Base-by-base conservation (phyloP, 495 filamentous ascomycete genomes). In the Aspergillus panamensis region DNA sequence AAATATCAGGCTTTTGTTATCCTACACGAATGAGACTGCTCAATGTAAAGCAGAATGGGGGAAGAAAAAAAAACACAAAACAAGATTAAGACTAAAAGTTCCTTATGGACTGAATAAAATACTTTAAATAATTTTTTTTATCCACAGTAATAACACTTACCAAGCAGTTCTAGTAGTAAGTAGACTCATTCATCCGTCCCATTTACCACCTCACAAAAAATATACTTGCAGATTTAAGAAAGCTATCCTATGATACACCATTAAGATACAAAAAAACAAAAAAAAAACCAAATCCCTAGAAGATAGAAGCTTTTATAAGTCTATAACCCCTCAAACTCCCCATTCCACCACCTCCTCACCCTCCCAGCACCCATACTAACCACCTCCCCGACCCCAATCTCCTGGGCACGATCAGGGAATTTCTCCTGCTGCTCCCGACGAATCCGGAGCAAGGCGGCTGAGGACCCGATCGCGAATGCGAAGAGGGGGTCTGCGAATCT, bases 401-500 rank as follows among this genome's bases (percentile, higher is more conserved):
- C 62, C 17, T 66, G 56, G 12, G 67, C 68, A 19, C 61, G 59
- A 44, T 74, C 73, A 12, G 70, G 67, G 29, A 65, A 57, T 59
- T 78, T 75, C 58, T 89, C 89, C 59, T 80, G 84, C 67, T 94
- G 88, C 66, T 97, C 94, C 21, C 92, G 88, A 62, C 86, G 88
- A 69, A 98, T 70, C 60, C 73, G 71, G 44, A 79, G 53, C 61
- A 77, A 44, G 69, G 82, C 52, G 74, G 88, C 58, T 74, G 87
- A 48, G 77, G 82, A 10, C 79, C 87, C 94, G 66, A 97, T 93
- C 51, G 82, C 71, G 40, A 96, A 59, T 40, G 91, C 94, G 68
- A 97, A 98, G 60, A 96, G 65, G 17, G 93, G 94, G 66, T 98
- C 94, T 19, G 82, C 84, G 48, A 83, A 64, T 69, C 90, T 92